Percentiles rank a stretch among this genome's conserved stretches.
phyloP scores from a whole-genome alignment of 108 stramenopile species.

The Phaeodactylum tricornutum region DNA sequence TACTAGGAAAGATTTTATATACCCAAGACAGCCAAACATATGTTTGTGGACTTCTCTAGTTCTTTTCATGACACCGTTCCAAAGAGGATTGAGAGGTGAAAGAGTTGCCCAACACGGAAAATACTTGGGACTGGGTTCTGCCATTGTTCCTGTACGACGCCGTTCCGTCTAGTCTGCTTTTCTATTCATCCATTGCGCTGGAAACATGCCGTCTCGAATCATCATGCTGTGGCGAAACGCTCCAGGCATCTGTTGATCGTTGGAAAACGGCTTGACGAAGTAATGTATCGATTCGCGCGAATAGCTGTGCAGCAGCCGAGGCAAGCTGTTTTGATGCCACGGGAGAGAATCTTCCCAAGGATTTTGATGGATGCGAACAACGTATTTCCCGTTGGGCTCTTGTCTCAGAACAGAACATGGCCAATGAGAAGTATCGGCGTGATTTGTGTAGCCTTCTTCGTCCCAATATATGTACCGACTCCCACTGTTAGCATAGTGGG shows the following conservation, averaged over 20 bases:
- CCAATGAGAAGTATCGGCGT: conserved; percentile 9
- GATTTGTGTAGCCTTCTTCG: background rate
- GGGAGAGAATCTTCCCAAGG: background rate
- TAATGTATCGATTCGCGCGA: conserved; percentile 31
- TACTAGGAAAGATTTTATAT: no score
- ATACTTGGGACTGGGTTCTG: no score
- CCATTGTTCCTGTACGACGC: no score
- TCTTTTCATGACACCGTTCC: no score
- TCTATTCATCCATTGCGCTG: conserved; percentile 47
- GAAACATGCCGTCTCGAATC: conserved; percentile 45
- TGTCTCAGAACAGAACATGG: conserved; percentile 12
- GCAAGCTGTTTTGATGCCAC: background rate
- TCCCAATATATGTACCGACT: background rate
- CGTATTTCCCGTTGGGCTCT: background rate
- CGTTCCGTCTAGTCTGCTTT: no score
- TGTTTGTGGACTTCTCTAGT: no score
- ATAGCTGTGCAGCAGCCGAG: conserved; percentile 6
- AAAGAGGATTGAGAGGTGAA: no score
- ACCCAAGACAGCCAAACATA: no score
- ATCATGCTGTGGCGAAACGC: conserved; percentile 43
- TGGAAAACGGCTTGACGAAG: conserved; percentile 22
- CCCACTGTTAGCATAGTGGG: conserved; percentile 4
- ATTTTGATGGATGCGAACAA: background rate
- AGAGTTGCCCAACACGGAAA: no score
- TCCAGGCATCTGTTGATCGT: conserved; percentile 27